phyloP scores from a whole-genome alignment of 192 early-diverging fungal species.

The Coemansia sp. region DNA sequence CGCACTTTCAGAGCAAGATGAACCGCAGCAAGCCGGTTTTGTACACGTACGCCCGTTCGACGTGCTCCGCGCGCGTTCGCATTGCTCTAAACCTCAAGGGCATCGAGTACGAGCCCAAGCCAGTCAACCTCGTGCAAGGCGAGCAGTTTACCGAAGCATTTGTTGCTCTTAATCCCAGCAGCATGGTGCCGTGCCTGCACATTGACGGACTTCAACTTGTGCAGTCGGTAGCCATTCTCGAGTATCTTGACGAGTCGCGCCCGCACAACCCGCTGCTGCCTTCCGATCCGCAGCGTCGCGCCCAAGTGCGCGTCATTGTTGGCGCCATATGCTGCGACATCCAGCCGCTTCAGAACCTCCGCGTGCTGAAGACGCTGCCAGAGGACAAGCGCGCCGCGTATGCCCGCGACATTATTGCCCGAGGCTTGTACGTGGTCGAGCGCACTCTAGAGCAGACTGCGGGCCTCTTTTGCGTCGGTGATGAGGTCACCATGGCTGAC shows the following conservation, averaged over 20 bases:
- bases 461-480: constrained; percentile 74
- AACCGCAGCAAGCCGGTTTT: constrained; percentile 47
- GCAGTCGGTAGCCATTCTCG: constrained; percentile 79
- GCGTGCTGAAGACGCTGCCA: constrained; percentile 62
- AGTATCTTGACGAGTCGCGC: constrained; percentile 80
- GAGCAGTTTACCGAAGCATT: constrained; percentile 68
- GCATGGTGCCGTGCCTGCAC: constrained; percentile 64
- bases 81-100: constrained; percentile 73
- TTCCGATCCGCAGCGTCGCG: constrained; percentile 58
- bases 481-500: constrained; percentile 82
- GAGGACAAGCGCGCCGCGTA: constrained; percentile 36
- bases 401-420: constrained; percentile 53
- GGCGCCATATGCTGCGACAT: constrained; percentile 74
- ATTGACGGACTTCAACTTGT: constrained; percentile 54
- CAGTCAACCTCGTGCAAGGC: constrained; percentile 67
- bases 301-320: constrained; percentile 66
- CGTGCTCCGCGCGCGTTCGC: constrained; percentile 70
- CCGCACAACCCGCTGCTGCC: constrained; percentile 71
- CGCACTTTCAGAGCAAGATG: not conserved
- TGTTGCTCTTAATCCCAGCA: constrained; percentile 59
- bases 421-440: constrained; percentile 68
- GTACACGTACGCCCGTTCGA: constrained; percentile 76
- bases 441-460: constrained; percentile 57
- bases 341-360: constrained; percentile 83
- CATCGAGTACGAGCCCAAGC: constrained; percentile 60